A percentile compares a stretch with the other conserved stretches of the same genome.
phyloP scores from a whole-genome alignment of 164 flowering plant species.

The Nymphaea colorata region DNA sequence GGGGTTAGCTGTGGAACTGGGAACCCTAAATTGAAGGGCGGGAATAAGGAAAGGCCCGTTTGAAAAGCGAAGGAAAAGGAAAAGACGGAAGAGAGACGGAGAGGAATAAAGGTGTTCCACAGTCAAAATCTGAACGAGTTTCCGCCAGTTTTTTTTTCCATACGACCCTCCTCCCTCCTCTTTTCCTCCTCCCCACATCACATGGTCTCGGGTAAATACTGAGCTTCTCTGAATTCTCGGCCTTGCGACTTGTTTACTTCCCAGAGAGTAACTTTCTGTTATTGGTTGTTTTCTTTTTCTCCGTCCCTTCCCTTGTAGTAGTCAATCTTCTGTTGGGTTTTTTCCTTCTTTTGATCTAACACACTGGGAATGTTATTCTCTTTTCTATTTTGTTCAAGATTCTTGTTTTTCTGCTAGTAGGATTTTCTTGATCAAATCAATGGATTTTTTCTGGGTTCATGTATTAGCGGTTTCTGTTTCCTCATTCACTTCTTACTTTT shows the following conservation, averaged over 20 bases:
- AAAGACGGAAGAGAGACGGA: conserved; percentile 9
- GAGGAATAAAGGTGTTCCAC: not conserved
- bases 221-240: not conserved
- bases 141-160: not conserved
- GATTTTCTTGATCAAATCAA: not conserved
- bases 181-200: not conserved
- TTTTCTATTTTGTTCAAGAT: not conserved
- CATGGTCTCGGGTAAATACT: not conserved
- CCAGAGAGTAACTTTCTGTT: not conserved
- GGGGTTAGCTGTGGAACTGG: not conserved
- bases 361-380: not conserved
- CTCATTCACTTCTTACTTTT: not conserved
- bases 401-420: not conserved
- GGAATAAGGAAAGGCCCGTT: conserved; percentile 15
- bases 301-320: not conserved
- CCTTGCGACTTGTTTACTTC: no score
- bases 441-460: not conserved
- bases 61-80: conserved; percentile 11
- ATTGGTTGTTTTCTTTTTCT: not conserved
- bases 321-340: not conserved
- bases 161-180: not conserved
- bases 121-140: not conserved
- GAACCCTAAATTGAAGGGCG: conserved; percentile 11
- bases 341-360: not conserved
- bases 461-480: not conserved